Conservation (phyloP, 176 grass and related monocot genomes). For the Eremochloa ophiuroides region DNA sequence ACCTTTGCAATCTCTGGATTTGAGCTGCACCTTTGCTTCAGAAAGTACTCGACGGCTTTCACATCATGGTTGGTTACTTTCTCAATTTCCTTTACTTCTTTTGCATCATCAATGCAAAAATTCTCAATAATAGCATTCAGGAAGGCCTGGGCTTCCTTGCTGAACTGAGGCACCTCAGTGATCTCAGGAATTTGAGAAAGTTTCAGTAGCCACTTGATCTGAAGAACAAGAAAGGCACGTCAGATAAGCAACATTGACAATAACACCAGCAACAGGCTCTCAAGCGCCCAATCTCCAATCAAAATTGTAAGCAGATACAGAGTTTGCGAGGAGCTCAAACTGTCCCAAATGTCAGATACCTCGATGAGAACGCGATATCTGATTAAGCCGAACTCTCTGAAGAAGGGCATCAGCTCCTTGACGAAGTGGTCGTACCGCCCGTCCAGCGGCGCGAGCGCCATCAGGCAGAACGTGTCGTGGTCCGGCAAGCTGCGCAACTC, state of each 20-base stretch:
- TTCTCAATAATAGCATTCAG: constrained; percentile 60
- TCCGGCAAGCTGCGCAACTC: constrained; percentile 19
- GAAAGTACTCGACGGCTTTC: constrained; percentile 90
- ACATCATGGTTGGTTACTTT: constrained; percentile 96
- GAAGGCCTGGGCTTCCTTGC: constrained; percentile 56
- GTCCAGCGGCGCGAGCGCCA: constrained; percentile 82
- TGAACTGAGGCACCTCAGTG: constrained; percentile 79
- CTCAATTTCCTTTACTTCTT: constrained; percentile 86
- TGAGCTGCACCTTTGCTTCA: constrained; percentile 85
- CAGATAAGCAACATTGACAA: not conserved
- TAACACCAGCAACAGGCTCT: not conserved
- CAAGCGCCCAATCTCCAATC: not conserved
- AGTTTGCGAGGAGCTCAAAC: not conserved
- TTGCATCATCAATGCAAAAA: constrained; percentile 60
- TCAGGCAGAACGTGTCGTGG: constrained; percentile 46
- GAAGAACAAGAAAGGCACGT: constrained; percentile 17
- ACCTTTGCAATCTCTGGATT: constrained; percentile 71
- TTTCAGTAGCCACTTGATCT: constrained; percentile 91
- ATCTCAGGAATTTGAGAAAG: constrained; percentile 81
- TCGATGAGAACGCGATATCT: constrained; percentile 77
- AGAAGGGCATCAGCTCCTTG: constrained; percentile 66
- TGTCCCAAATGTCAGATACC: constrained; percentile 31
- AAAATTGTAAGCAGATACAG: not conserved
- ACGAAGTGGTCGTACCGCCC: constrained; percentile 56
- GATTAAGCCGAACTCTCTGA: constrained; percentile 96